A percentile compares a stretch with the other conserved stretches of the same genome.
phyloP scores from a whole-genome alignment of 345 rosid genomes.

The Syzygium jambos region DNA sequence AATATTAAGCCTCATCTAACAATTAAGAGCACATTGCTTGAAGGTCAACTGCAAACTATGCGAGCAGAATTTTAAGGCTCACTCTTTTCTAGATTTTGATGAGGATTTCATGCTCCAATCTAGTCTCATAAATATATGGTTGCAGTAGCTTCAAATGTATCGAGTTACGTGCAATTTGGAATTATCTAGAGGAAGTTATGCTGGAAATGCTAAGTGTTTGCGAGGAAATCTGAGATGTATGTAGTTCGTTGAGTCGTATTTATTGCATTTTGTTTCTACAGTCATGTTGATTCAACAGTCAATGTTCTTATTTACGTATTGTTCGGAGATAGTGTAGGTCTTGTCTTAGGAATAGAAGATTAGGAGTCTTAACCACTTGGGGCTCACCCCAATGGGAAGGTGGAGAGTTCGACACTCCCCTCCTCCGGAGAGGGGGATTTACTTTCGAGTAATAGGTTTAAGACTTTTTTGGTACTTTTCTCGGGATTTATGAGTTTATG shows the following conservation, averaged over 20 bases:
- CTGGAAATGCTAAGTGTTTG: too few species aligned
- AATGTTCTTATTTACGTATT: background rate
- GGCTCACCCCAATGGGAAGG: too few species aligned
- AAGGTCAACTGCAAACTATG: background rate
- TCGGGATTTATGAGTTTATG: too few species aligned
- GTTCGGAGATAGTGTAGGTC: background rate
- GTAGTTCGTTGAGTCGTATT: too few species aligned
- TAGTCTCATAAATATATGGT: background rate
- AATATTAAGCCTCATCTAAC: background rate
- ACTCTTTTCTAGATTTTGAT: background rate
- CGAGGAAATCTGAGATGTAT: background rate
- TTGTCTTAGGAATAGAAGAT: background rate
- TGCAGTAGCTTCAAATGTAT: background rate
- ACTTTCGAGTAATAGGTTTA: too few species aligned
- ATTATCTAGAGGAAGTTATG: background rate
- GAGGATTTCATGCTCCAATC: background rate
- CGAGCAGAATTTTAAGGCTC: background rate
- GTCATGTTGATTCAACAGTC: background rate
- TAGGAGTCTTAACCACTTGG: too few species aligned
- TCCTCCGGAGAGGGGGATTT: too few species aligned
- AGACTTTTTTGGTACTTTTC: too few species aligned
- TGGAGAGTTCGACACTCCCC: too few species aligned
- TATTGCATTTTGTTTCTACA: background rate
- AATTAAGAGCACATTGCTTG: background rate
- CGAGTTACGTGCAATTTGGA: background rate